These are phyloP conservation scores for Hydrangea macrophylla DNA, from an alignment of 148 eudicot species.

Conservation along the genomic window DNA sequence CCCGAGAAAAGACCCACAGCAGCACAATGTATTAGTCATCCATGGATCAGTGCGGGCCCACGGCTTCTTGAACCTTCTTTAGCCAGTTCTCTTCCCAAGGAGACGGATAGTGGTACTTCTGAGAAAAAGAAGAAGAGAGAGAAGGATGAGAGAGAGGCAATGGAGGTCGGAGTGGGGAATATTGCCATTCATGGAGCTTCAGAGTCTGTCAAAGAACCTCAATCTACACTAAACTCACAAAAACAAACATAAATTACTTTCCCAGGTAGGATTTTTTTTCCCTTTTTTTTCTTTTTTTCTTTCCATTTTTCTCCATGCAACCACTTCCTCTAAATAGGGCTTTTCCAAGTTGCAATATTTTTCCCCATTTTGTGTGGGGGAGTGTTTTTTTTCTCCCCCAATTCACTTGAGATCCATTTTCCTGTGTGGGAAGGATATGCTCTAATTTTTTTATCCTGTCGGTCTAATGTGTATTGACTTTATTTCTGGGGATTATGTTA, in stretches of 20 bases:
- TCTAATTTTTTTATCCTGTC: not conserved
- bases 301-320: not conserved
- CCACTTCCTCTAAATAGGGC: not conserved
- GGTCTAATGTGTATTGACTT: not conserved
- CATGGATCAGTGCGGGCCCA: conserved; percentile 66
- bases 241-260: conserved; percentile 11
- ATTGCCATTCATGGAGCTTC: conserved; percentile 47
- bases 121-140: conserved; percentile 39
- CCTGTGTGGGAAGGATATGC: not conserved
- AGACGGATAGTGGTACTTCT: conserved; percentile 13
- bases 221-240: conserved; percentile 10
- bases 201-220: conserved; percentile 21
- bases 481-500: not conserved
- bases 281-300: not conserved
- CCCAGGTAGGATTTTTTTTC: not conserved
- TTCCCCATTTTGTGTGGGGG: not conserved
- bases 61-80: conserved; percentile 36
- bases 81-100: conserved; percentile 16
- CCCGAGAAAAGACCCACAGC: conserved; percentile 95
- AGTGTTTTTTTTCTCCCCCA: not conserved
- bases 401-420: not conserved
- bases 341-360: conserved; percentile 1
- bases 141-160: conserved; percentile 56
- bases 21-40: conserved; percentile 73
- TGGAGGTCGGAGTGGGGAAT: conserved; percentile 65